A percentile compares a stretch with the other conserved stretches of the same genome.
phyloP scores from a whole-genome alignment of 2,329 filamentous ascomycete genomes.

The Scedosporium minutisporum region DNA sequence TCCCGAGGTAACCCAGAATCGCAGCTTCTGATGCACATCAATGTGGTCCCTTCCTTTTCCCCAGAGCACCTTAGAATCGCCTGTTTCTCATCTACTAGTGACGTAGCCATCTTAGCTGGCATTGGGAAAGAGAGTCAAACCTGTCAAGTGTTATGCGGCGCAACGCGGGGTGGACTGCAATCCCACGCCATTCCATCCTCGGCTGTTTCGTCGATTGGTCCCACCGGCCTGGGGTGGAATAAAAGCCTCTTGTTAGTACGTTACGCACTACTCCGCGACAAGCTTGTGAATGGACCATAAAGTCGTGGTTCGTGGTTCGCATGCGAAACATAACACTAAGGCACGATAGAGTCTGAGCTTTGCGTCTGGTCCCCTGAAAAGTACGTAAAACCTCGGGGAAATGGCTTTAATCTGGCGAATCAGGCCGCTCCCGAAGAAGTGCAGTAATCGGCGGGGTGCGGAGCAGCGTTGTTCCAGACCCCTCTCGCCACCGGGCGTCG shows the following conservation, averaged over 20 bases:
- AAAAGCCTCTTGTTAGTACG: not conserved
- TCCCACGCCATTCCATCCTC: not conserved
- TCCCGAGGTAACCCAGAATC: not conserved
- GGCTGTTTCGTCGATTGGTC: not conserved
- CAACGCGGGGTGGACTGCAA: not conserved
- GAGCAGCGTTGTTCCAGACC: too few species aligned
- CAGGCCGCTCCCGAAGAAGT: not conserved
- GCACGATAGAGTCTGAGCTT: not conserved
- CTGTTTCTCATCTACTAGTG: not conserved
- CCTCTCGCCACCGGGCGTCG: not conserved
- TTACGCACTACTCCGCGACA: not conserved
- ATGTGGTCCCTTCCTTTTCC: not conserved
- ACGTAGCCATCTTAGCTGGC: not conserved
- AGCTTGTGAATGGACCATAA: not conserved
- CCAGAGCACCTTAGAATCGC: not conserved
- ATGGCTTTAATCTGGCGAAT: not conserved
- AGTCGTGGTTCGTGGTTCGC: not conserved
- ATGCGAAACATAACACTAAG: not conserved
- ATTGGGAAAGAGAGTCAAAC: not conserved
- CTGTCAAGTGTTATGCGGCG: not conserved
- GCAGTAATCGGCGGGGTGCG: not conserved
- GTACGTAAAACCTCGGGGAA: not conserved
- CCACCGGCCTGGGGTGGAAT: not conserved
- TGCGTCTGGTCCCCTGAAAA: not conserved
- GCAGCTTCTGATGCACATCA: not conserved